phyloP scores from a whole-genome alignment of 805 yeast species.

The Yamadazyma insecticola region DNA sequence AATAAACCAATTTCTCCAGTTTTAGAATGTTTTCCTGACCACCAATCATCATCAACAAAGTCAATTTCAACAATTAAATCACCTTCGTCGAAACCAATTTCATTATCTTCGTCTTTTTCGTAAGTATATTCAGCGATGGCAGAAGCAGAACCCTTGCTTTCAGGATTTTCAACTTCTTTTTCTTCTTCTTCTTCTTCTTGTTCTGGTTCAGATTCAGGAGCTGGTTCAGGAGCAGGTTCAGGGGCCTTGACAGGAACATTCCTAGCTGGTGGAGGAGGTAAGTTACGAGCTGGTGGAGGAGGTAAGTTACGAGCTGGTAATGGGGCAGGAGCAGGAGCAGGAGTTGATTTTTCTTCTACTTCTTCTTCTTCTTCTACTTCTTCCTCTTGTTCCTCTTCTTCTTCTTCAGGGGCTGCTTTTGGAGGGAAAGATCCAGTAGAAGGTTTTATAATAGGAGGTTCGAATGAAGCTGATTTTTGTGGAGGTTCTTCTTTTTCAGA shows the following conservation, averaged over 20 bases:
- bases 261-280: slow-evolving; percentile 17
- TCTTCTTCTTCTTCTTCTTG: slow-evolving; percentile 7
- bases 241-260: too few species aligned
- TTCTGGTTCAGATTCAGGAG: slow-evolving; percentile 9
- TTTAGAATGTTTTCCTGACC: slow-evolving; percentile 40
- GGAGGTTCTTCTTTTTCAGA: slow-evolving; percentile 3
- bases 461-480: slow-evolving; percentile 1
- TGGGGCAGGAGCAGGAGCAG: slow-evolving; percentile 3
- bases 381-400: slow-evolving; percentile 2
- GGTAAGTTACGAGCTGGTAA: slow-evolving; percentile 13
- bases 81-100: slow-evolving; percentile 62
- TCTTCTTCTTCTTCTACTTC: not conserved
- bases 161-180: too few species aligned
- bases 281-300: slow-evolving; percentile 6
- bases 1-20: slow-evolving; percentile 51
- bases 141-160: slow-evolving; percentile 15
- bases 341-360: slow-evolving; percentile 8
- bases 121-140: slow-evolving; percentile 85
- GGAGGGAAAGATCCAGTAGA: slow-evolving; percentile 4
- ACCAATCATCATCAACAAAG: slow-evolving; percentile 73
- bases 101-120: slow-evolving; percentile 72
- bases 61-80: slow-evolving; percentile 64
- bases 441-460: slow-evolving; percentile 7
- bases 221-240: slow-evolving; percentile 11
- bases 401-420: slow-evolving; percentile 2